Conservation (phyloP, 495 filamentous ascomycete species). For the Xylaria grammica region DNA sequence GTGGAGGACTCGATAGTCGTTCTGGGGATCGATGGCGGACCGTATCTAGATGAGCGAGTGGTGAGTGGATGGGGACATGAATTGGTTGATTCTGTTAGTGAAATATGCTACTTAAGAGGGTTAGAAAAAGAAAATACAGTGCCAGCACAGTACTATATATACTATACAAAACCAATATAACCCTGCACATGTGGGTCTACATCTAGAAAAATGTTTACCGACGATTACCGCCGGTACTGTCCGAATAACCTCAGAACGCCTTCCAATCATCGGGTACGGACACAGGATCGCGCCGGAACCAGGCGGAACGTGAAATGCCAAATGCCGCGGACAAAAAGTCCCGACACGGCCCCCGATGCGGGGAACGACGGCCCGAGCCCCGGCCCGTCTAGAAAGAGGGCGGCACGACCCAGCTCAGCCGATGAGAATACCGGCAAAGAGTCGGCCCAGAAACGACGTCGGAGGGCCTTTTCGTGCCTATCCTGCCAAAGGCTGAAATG, state of each 20-base stretch:
- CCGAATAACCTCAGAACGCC: neutral
- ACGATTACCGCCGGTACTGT: neutral
- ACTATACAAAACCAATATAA: no score
- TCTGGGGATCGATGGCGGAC: no score
- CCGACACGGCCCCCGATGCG: neutral
- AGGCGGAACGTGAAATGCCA: neutral
- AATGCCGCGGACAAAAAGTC: constrained; percentile 3
- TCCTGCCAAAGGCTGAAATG: constrained; percentile 39
- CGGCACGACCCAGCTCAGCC: constrained; percentile 16
- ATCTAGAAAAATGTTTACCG: no score
- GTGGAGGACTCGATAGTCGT: no score
- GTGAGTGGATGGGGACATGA: no score
- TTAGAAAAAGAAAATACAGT: no score
- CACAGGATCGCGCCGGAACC: neutral
- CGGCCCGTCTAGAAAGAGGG: constrained; percentile 6
- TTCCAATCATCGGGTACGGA: neutral
- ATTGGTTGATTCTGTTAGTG: no score
- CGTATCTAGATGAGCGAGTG: no score
- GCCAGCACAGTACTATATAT: no score
- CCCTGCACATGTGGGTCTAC: no score
- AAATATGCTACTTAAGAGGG: no score
- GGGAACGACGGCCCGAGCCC: constrained; percentile 2
- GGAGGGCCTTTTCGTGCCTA: constrained; percentile 38
- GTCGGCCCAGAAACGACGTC: constrained; percentile 27
- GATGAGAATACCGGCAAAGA: constrained; percentile 18